Conservation (phyloP, 192 early-diverging fungal species). For the Podila clonocystis region DNA sequence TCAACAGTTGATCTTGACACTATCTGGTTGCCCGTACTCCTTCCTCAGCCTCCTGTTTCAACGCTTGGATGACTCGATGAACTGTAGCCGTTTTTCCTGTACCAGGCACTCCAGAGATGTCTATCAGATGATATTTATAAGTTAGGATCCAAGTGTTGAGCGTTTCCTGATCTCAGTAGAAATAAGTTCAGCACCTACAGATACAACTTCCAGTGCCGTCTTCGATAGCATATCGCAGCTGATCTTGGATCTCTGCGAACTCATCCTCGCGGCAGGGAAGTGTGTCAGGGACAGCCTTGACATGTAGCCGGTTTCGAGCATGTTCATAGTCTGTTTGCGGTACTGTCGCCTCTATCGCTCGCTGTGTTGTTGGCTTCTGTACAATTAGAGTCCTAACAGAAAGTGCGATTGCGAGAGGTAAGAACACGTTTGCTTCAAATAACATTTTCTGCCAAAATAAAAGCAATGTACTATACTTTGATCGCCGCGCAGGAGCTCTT, state of each 20-base stretch:
- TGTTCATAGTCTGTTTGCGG: constrained; percentile 64
- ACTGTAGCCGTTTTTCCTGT: constrained; percentile 99
- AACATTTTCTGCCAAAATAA: not conserved
- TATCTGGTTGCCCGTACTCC: constrained; percentile 64
- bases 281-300: constrained; percentile 87
- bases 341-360: constrained; percentile 18
- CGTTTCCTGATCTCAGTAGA: not conserved
- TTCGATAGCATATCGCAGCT: constrained; percentile 81
- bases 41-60: constrained; percentile 67
- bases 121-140: constrained; percentile 37
- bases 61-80: constrained; percentile 78
- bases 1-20: too few species aligned
- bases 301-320: constrained; percentile 85
- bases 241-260: constrained; percentile 81
- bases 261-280: constrained; percentile 96
- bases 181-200: constrained; percentile 62
- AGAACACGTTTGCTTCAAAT: not conserved
- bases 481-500: not conserved
- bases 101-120: constrained; percentile 96
- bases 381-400: constrained; percentile 7
- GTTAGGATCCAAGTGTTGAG: not conserved
- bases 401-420: not conserved
- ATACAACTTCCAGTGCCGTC: constrained; percentile 87
- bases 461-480: not conserved
- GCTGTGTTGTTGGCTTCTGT: constrained; percentile 45